These are phyloP conservation scores for Pyricularia pennisetigena DNA, from an alignment of 2,329 filamentous ascomycete species.

Conservation along the genomic window DNA sequence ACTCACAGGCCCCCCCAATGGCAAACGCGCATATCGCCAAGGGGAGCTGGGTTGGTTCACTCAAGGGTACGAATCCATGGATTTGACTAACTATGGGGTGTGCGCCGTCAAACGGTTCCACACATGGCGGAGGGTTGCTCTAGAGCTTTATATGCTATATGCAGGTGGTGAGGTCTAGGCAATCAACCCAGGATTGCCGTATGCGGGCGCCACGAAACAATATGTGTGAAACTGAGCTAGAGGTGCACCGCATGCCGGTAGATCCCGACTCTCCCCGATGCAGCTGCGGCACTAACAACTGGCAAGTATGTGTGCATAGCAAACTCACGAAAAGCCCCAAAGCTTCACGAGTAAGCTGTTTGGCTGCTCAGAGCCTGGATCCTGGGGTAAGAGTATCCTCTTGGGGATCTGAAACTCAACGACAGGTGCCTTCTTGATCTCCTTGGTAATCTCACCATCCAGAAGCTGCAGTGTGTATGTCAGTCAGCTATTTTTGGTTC, in stretches of 20 bases:
- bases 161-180: neutral
- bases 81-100: neutral
- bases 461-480: constrained; percentile 49
- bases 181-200: neutral
- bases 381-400: constrained; percentile 56
- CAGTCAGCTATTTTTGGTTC: neutral
- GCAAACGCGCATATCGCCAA: neutral
- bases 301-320: neutral
- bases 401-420: constrained; percentile 94
- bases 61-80: neutral
- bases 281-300: neutral
- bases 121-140: neutral
- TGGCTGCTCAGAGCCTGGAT: constrained; percentile 32
- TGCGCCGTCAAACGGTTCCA: neutral
- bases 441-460: constrained; percentile 73
- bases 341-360: constrained; percentile 49
- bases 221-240: neutral
- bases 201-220: neutral
- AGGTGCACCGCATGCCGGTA: neutral
- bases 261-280: constrained; percentile 1
- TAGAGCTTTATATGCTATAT: neutral
- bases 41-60: neutral
- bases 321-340: constrained; percentile 42
- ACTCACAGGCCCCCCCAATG: neutral
- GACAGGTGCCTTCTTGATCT: constrained; percentile 76